These are phyloP conservation scores for Pseudevernia furfuracea DNA, from an alignment of 495 filamentous ascomycete genomes.

Conservation along the genomic window DNA sequence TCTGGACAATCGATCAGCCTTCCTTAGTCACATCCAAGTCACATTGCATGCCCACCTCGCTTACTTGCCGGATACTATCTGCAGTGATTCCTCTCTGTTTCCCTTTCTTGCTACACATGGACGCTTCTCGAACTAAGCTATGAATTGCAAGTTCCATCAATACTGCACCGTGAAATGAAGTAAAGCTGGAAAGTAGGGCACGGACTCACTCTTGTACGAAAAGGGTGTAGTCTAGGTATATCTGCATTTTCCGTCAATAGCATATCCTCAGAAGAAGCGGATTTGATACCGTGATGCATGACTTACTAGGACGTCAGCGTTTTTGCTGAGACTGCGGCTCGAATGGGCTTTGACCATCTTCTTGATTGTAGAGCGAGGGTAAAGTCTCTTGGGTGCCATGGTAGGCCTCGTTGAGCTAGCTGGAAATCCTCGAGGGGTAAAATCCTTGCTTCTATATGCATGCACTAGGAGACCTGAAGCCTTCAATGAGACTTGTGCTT, in stretches of 20 bases:
- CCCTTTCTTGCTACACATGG: conserved; percentile 63
- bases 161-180: conserved; percentile 10
- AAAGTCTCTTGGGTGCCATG: conserved; percentile 63
- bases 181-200: neutral
- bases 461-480: neutral
- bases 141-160: conserved; percentile 1
- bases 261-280: neutral
- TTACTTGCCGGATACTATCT: conserved; percentile 67
- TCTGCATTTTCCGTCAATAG: conserved; percentile 37
- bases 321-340: conserved; percentile 70
- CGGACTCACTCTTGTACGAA: conserved; percentile 71
- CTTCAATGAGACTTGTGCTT: no score
- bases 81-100: conserved; percentile 68
- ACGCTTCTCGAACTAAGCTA: conserved; percentile 79
- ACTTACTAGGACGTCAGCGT: conserved; percentile 76
- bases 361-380: conserved; percentile 77
- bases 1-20: conserved; percentile 36
- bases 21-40: neutral
- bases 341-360: conserved; percentile 86
- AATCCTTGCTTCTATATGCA: neutral
- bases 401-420: neutral
- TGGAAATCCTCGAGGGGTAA: neutral
- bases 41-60: conserved; percentile 40
- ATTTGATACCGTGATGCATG: neutral
- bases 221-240: conserved; percentile 82